Percentiles rank a stretch among this genome's conserved stretches.
These are phyloP conservation scores for Chrysoporthe puriensis DNA, from an alignment of 2,329 filamentous ascomycete species.

Conservation along the genomic window DNA sequence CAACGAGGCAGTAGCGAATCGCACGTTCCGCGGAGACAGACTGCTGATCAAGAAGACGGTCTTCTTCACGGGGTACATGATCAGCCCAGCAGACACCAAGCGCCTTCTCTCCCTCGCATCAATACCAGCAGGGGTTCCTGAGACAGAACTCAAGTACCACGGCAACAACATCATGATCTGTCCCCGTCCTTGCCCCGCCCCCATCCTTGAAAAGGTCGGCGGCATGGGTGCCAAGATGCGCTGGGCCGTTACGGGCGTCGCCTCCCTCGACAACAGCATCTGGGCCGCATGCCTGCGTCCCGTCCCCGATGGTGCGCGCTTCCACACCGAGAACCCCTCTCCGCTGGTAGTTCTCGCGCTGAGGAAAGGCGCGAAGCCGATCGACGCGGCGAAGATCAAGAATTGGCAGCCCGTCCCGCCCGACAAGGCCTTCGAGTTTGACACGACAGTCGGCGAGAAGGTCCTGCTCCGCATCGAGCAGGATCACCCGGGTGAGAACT, in stretches of 20 bases:
- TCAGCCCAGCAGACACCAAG: conserved; percentile 71
- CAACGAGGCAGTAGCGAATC: conserved; percentile 62
- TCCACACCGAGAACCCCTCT: conserved; percentile 77
- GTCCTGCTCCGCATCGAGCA: conserved; percentile 79
- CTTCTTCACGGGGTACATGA: conserved; percentile 91
- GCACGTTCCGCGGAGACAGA: conserved; percentile 44
- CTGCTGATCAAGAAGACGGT: conserved; percentile 84
- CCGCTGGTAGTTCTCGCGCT: conserved; percentile 85
- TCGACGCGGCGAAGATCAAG: conserved; percentile 79
- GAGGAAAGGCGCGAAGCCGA: conserved; percentile 72
- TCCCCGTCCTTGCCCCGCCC: conserved; percentile 71
- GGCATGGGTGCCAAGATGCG: conserved; percentile 81
- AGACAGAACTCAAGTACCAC: conserved; percentile 76
- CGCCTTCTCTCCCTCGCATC: conserved; percentile 72
- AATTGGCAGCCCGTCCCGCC: conserved; percentile 79
- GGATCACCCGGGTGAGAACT: conserved; percentile 64
- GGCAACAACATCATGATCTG: conserved; percentile 92
- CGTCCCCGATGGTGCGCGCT: conserved; percentile 65
- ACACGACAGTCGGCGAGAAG: conserved; percentile 86
- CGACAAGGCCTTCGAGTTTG: conserved; percentile 75
- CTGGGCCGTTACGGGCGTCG: conserved; percentile 82
- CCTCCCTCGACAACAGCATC: conserved; percentile 75
- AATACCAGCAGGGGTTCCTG: conserved; percentile 63
- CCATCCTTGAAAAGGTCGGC: conserved; percentile 80
- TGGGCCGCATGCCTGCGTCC: conserved; percentile 86